Conservation (phyloP, 2,329 filamentous ascomycete species). For the Pseudogymnoascus sp. region DNA sequence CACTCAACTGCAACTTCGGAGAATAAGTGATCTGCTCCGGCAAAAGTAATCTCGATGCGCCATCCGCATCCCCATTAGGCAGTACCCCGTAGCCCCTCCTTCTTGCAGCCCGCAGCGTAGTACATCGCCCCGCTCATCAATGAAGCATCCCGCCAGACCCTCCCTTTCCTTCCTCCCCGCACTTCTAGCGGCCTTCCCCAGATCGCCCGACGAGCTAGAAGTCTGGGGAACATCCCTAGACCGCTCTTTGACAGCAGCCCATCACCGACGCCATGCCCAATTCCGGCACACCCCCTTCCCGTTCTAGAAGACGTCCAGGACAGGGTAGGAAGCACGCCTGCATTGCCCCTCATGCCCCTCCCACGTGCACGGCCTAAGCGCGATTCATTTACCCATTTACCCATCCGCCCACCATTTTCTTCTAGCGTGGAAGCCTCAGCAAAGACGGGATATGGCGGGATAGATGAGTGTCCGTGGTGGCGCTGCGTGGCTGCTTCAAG, state of each 20-base stretch:
- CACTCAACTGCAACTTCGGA: neutral
- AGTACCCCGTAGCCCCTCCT: neutral
- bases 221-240: slow-evolving; percentile 1
- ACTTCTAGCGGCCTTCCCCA: slow-evolving; percentile 3
- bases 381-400: neutral
- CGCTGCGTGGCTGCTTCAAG: neutral
- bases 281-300: neutral
- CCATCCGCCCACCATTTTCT: neutral
- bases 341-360: slow-evolving; percentile 1
- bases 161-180: neutral
- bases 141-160: neutral
- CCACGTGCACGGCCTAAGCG: slow-evolving; percentile 1
- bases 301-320: neutral
- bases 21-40: slow-evolving; percentile 6
- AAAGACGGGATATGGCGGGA: neutral
- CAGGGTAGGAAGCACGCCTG: neutral
- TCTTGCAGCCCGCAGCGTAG: neutral
- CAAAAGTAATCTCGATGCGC: neutral
- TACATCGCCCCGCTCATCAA: neutral
- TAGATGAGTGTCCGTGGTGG: neutral
- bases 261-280: neutral
- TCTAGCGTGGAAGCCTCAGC: neutral
- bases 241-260: slow-evolving; percentile 1
- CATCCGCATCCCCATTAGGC: neutral
- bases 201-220: neutral